Conservation (phyloP, 306 rosid species). For the Cicer cuneatum region DNA sequence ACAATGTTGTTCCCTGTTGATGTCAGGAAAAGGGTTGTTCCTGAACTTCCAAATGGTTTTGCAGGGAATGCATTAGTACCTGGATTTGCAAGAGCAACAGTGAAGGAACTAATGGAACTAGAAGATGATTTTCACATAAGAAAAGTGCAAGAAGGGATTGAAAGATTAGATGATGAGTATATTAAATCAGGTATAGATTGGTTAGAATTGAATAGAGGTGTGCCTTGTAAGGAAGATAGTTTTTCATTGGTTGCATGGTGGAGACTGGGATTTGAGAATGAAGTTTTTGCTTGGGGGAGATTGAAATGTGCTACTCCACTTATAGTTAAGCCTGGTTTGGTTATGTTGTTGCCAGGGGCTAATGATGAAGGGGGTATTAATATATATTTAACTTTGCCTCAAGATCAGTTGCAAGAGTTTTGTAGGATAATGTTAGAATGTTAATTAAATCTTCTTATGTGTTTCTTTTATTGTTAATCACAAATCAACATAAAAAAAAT, state of each 20-base stretch:
- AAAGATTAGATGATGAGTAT: slow-evolving; percentile 62
- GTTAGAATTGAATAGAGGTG: slow-evolving; percentile 63
- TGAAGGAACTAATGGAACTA: slow-evolving; percentile 50
- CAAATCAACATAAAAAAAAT: no score
- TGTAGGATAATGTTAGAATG: slow-evolving; percentile 48
- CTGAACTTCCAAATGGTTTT: slow-evolving; percentile 49
- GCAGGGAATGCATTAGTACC: slow-evolving; percentile 70
- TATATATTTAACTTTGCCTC: slow-evolving; percentile 47
- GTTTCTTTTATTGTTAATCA: no score
- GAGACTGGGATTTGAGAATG: slow-evolving; percentile 57
- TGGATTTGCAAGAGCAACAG: slow-evolving; percentile 57
- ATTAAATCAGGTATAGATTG: slow-evolving; percentile 63
- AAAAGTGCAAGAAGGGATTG: slow-evolving; percentile 62
- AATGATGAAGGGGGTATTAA: slow-evolving; percentile 48
- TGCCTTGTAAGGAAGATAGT: slow-evolving; percentile 59
- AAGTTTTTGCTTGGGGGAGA: slow-evolving; percentile 56
- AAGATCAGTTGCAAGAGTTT: slow-evolving; percentile 52
- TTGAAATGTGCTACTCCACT: slow-evolving; percentile 53
- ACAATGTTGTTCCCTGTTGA: slow-evolving; percentile 61
- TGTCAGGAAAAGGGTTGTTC: slow-evolving; percentile 51
- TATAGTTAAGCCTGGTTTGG: slow-evolving; percentile 52
- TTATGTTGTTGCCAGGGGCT: slow-evolving; percentile 50
- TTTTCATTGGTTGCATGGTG: slow-evolving; percentile 70
- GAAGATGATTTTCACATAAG: slow-evolving; percentile 45
- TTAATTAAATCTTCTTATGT: slow-evolving; percentile 1